Conservation (phyloP, 352 stramenopile genomes). For the Globisporangium radiosum region DNA sequence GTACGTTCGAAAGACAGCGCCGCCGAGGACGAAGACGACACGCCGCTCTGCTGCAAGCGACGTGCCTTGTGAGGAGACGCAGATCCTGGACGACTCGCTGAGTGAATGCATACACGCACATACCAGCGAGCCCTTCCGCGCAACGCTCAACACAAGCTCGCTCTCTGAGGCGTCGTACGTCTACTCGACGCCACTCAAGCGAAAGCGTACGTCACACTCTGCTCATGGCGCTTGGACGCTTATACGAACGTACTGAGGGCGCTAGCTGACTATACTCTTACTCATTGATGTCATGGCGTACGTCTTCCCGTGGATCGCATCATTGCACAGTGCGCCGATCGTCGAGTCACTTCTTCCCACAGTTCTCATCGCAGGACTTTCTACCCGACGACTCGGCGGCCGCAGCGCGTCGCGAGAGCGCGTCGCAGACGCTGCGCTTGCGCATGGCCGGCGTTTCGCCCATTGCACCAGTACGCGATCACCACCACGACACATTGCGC, state of each 20-base stretch:
- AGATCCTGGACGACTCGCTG: slow-evolving; percentile 6
- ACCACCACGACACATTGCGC: not conserved
- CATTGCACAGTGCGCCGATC: slow-evolving; percentile 1
- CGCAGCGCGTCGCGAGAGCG: slow-evolving; percentile 12
- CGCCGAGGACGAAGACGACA: not conserved
- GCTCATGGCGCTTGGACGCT: too few relatives aligned
- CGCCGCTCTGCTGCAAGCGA: not conserved
- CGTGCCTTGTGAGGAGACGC: slow-evolving; percentile 3
- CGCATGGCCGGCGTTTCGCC: slow-evolving; percentile 57
- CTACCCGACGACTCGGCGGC: slow-evolving; percentile 1
- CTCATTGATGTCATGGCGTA: not conserved
- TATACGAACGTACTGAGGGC: too few relatives aligned
- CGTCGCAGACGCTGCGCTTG: slow-evolving; percentile 45
- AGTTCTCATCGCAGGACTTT: slow-evolving; percentile 58
- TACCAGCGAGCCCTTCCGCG: not conserved
- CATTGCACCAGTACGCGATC: slow-evolving; percentile 23
- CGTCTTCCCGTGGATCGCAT: too few relatives aligned
- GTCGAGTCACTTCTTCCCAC: slow-evolving; percentile 30
- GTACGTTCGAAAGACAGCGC: not conserved
- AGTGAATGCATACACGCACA: not conserved
- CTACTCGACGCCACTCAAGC: slow-evolving; percentile 40
- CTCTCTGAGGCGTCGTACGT: slow-evolving; percentile 49
- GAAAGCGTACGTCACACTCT: slow-evolving; percentile 5
- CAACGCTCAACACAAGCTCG: slow-evolving; percentile 16
- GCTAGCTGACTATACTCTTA: not conserved